Percentiles rank a stretch among this genome's conserved stretches.
Evolutionary conservation across 176 grass and related monocot genomes (phyloP).

Genomic region (Triticum timopheevii): DNA sequence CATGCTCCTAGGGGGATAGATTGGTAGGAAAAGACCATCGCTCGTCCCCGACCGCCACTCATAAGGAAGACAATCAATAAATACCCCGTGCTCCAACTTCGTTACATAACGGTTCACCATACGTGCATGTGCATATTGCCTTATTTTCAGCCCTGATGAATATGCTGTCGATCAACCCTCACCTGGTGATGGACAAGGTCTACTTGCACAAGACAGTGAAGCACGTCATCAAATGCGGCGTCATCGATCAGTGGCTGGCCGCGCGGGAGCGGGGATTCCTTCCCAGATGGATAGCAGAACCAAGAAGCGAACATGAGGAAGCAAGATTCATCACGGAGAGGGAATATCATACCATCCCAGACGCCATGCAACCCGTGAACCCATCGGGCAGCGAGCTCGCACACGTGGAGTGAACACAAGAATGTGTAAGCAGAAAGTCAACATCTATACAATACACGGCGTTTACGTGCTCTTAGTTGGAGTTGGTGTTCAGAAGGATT

Average conservation of each 20-base stretch:
- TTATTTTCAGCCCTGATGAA: conserved; percentile 69
- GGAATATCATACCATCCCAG: conserved; percentile 57
- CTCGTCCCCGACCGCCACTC: no score
- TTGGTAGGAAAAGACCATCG: no score
- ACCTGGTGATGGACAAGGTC: conserved; percentile 56
- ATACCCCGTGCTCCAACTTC: no score
- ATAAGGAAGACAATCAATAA: no score
- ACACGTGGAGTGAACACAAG: conserved; percentile 25
- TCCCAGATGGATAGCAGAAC: conserved; percentile 36
- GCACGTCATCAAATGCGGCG: conserved; percentile 66
- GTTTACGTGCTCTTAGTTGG: background rate
- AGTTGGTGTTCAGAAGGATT: conserved; percentile 25
- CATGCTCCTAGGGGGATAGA: no score
- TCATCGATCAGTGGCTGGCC: conserved; percentile 69
- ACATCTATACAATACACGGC: no score
- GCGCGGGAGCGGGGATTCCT: conserved; percentile 56
- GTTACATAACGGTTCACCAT: no score
- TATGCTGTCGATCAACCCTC: conserved; percentile 54
- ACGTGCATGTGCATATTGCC: background rate
- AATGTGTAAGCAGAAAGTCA: background rate
- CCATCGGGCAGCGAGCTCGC: conserved; percentile 2
- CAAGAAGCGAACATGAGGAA: conserved; percentile 14
- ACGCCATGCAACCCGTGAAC: background rate
- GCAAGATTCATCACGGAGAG: conserved; percentile 54
- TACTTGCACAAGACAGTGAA: conserved; percentile 60